Base-by-base conservation (phyloP, 257 asterid genomes). In the Penstemon eatonii region DNA sequence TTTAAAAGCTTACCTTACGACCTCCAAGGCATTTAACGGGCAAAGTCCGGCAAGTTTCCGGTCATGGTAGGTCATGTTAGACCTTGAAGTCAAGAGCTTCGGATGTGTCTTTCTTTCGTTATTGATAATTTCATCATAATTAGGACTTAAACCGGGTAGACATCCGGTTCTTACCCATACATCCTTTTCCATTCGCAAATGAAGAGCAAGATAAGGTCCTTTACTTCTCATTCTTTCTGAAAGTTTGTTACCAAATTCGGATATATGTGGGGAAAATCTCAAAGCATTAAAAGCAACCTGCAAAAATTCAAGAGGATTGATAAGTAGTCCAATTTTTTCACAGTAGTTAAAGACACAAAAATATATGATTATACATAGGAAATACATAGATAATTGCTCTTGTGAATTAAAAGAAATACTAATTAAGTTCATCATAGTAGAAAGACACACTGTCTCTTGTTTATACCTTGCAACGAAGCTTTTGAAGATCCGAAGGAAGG, bases 81-180 rank as follows among this genome's bases (percentile, higher is more conserved):
- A 87, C 68, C 96, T 80, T 52, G 96, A 89, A 55, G 96, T 92
- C 69, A 92, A 68, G 63, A 89, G 90, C 71, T 86, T 72, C 0
- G 98, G 96, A 36, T 78, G 82, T 3, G 56, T 44, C 75, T 85
- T 87, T 65, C 98, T 73, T 81, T 92, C 98, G 11, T 86, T 81
- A 37, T 71, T 79, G 65, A 92, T 84, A 82, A 92, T 87, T 60
- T 83, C 87, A 53, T 92, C 95, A 15, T 77, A 83, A 55, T 82
- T 76, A 0, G 65, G 80, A 52, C 70, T 82, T 15, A 92, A 87
- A 63, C 98, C 98, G 3, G 98, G 96, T 56, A 92, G 95, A 63
- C 98, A 92, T 7, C 98, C 98, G 0, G 96, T 92, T 67, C 98
- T 83, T 8, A 89, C 98, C 98, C 98, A 92, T 1, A 92, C 98